phyloP scores from a whole-genome alignment of 73 alveolate species.

The Tetrahymena malaccensis region DNA sequence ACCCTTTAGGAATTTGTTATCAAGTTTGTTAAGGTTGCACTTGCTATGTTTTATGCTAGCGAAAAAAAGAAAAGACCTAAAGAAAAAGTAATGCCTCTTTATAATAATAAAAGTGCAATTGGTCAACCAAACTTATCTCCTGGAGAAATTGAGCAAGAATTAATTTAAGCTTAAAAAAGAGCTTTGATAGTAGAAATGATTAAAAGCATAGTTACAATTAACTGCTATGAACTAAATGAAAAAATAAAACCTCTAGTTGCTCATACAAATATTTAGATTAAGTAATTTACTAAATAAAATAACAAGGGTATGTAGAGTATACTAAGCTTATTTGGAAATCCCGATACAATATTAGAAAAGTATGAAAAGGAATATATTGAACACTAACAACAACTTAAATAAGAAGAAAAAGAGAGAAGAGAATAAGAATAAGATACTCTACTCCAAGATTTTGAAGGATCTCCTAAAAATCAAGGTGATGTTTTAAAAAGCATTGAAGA shows the following conservation, averaged over 20 bases:
- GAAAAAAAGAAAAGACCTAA: constrained; percentile 42
- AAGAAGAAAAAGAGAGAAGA: constrained; percentile 20
- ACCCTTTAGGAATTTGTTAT: constrained; percentile 66
- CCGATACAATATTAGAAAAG: constrained; percentile 43
- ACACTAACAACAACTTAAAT: constrained; percentile 1
- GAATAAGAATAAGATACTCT: constrained; percentile 7
- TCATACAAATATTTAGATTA: constrained; percentile 53
- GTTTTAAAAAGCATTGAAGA: background rate
- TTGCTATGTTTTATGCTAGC: constrained; percentile 55
- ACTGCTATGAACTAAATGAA: constrained; percentile 54
- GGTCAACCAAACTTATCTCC: constrained; percentile 20
- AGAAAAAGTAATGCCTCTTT: constrained; percentile 7
- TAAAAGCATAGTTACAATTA: constrained; percentile 34
- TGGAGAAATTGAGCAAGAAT: constrained; percentile 17
- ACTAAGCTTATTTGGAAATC: constrained; percentile 70
- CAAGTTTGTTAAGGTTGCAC: constrained; percentile 58
- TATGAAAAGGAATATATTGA: constrained; percentile 29
- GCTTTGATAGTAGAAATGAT: constrained; percentile 44
- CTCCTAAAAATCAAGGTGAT: background rate
- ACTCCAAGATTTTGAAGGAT: background rate
- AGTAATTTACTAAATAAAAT: constrained; percentile 37
- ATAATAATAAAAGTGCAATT: constrained; percentile 14
- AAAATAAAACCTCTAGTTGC: constrained; percentile 57
- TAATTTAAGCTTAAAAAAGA: constrained; percentile 37
- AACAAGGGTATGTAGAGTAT: constrained; percentile 64